Conservation (phyloP, 805 yeast genomes). For the Kluyveromyces starmeri region DNA sequence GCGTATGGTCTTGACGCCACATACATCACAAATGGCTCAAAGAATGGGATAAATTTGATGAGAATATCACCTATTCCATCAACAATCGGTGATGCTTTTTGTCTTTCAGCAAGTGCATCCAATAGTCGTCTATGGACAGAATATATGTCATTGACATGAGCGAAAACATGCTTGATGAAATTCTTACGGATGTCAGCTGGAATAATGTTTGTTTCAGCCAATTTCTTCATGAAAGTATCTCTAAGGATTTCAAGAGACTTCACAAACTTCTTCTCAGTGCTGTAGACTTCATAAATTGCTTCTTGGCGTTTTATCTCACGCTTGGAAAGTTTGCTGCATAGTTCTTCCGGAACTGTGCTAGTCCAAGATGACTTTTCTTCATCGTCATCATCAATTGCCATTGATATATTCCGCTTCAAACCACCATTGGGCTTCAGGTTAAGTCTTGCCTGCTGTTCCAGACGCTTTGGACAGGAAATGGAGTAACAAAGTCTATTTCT, state of each 20-base stretch:
- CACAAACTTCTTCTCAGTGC: constrained; percentile 91
- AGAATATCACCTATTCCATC: constrained; percentile 82
- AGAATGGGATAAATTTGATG: constrained; percentile 71
- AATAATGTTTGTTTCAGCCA: constrained; percentile 77
- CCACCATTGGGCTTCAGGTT: constrained; percentile 86
- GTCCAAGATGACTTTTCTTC: constrained; percentile 88
- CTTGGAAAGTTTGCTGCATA: constrained; percentile 72
- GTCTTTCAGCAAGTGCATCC: constrained; percentile 82
- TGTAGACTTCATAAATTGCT: constrained; percentile 84
- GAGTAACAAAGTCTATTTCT: constrained; percentile 83
- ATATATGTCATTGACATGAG: constrained; percentile 80
- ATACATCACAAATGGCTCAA: constrained; percentile 87
- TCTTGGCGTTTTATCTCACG: constrained; percentile 90
- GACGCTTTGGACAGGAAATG: constrained; percentile 90
- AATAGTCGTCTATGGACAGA: constrained; percentile 77
- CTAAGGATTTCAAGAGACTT: constrained; percentile 88
- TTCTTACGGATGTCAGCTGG: constrained; percentile 85
- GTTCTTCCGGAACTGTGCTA: constrained; percentile 73
- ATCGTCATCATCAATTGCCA: constrained; percentile 34
- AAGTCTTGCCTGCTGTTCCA: constrained; percentile 90
- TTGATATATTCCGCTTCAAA: constrained; percentile 49
- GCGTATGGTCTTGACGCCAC: constrained; percentile 95
- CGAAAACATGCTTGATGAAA: constrained; percentile 85
- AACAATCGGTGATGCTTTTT: constrained; percentile 76
- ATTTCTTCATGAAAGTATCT: constrained; percentile 89